phyloP scores from a whole-genome alignment of 108 stramenopile species.

The Discostella stelligeroides region DNA sequence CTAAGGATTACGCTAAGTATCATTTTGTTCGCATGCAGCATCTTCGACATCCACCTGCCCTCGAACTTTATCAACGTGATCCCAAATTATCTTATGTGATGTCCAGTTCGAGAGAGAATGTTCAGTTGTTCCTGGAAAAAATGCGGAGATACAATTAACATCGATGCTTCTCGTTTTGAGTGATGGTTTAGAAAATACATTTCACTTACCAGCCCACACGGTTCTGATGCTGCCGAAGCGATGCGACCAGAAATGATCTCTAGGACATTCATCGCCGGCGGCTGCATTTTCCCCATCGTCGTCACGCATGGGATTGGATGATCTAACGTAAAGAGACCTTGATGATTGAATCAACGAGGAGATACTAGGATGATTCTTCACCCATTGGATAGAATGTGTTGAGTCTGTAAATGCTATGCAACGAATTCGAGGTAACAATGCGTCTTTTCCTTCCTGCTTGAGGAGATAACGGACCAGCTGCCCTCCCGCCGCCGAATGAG shows the following conservation, averaged over 20 bases:
- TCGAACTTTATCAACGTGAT: slow-evolving; percentile 65
- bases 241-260: slow-evolving; percentile 70
- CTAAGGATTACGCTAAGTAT: too few species aligned
- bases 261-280: slow-evolving; percentile 47
- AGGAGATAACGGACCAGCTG: slow-evolving; percentile 72
- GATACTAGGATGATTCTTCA: slow-evolving; percentile 42
- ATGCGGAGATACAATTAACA: slow-evolving; percentile 21
- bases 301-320: slow-evolving; percentile 40
- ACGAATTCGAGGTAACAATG: slow-evolving; percentile 44
- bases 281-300: slow-evolving; percentile 24
- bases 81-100: slow-evolving; percentile 66
- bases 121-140: slow-evolving; percentile 72
- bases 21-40: too few species aligned
- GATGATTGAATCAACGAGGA: slow-evolving; percentile 44
- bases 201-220: slow-evolving; percentile 13
- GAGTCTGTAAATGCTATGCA: slow-evolving; percentile 82
- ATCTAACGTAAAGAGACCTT: slow-evolving; percentile 44
- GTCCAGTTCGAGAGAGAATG: slow-evolving; percentile 75
- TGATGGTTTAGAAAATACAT: neutral
- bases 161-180: neutral
- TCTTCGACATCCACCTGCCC: neutral
- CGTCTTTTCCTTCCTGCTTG: slow-evolving; percentile 35
- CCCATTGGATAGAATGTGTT: slow-evolving; percentile 82
- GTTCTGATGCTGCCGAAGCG: slow-evolving; percentile 67
- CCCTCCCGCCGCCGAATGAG: slow-evolving; percentile 75